A percentile compares a stretch with the other conserved stretches of the same genome.
These are phyloP conservation scores for Tulasnella sp. DNA, from an alignment of 768 basidiomycete species.

Conservation along the genomic window DNA sequence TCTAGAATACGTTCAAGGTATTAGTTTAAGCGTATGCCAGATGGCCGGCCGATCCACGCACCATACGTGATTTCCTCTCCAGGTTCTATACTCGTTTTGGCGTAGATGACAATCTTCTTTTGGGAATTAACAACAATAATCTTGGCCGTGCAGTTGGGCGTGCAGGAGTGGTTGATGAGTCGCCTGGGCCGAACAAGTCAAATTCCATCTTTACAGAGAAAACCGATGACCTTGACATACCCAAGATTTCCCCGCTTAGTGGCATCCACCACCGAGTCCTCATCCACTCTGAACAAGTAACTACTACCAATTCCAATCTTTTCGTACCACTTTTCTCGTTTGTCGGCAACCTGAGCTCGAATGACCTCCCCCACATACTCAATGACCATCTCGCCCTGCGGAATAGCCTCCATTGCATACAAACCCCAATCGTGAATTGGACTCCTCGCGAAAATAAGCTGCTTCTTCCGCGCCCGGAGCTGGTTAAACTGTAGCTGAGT, in stretches of 20 bases:
- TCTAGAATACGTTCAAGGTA: conserved; percentile 53
- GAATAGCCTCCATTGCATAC: conserved; percentile 96
- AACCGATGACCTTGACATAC: conserved; percentile 54
- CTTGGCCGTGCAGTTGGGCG: conserved; percentile 64
- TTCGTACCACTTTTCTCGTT: conserved; percentile 96
- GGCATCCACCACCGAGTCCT: conserved; percentile 96
- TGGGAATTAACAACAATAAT: conserved; percentile 66
- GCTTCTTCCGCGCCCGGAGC: conserved; percentile 96
- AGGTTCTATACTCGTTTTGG: conserved; percentile 92
- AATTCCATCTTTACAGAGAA: conserved; percentile 24
- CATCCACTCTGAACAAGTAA: conserved; percentile 97
- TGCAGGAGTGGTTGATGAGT: conserved; percentile 97
- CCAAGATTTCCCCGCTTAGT: conserved; percentile 99
- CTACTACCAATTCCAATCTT: conserved; percentile 97
- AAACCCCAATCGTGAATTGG: conserved; percentile 99
- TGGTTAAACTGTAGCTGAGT: conserved; percentile 90
- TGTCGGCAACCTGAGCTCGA: conserved; percentile 92
- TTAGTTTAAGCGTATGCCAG: not conserved
- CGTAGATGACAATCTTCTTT: conserved; percentile 99
- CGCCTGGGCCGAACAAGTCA: conserved; percentile 58
- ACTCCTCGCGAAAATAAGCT: conserved; percentile 89
- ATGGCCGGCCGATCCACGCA: conserved; percentile 46
- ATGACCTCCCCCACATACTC: conserved; percentile 99
- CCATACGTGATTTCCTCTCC: conserved; percentile 99
- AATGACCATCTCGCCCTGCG: conserved; percentile 96